Conservation (phyloP, 306 rosid genomes). For the Astragalus glycyphyllos region DNA sequence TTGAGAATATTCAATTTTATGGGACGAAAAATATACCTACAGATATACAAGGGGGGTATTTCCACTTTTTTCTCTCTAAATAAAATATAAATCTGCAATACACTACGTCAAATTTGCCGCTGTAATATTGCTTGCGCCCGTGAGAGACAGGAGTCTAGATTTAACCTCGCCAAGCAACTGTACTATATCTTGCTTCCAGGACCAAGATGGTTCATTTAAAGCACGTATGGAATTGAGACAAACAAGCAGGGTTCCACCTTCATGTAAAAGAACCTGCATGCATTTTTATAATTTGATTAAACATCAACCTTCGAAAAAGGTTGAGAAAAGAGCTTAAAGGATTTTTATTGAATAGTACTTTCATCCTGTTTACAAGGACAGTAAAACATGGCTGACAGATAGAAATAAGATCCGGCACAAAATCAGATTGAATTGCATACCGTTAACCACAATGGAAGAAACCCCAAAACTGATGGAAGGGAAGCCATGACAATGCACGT, state of each 20-base stretch:
- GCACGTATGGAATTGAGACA: conserved; percentile 95
- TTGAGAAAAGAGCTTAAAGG: not conserved
- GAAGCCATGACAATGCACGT: conserved; percentile 79
- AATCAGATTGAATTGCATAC: conserved; percentile 58
- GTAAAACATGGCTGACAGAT: conserved; percentile 16
- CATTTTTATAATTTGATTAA: conserved; percentile 29
- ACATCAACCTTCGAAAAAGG: conserved; percentile 17
- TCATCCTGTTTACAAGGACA: conserved; percentile 13
- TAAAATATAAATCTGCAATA: conserved; percentile 20
- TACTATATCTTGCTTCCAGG: conserved; percentile 75
- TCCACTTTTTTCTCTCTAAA: conserved; percentile 25
- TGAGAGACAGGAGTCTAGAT: conserved; percentile 49
- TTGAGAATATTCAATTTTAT: not conserved
- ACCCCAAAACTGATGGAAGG: conserved; percentile 93
- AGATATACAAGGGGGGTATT: conserved; percentile 39
- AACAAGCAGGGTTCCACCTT: conserved; percentile 95
- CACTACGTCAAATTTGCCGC: conserved; percentile 46
- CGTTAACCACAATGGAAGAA: conserved; percentile 94
- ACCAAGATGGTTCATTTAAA: conserved; percentile 83
- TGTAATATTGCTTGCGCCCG: conserved; percentile 44
- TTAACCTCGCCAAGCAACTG: conserved; percentile 50
- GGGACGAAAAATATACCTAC: conserved; percentile 33
- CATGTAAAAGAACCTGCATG: conserved; percentile 91
- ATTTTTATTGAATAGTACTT: not conserved
- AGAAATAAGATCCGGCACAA: conserved; percentile 17